Evolutionary conservation across 441 rosid species (phyloP).

Genomic region (Pelargonium exstipulatum): DNA sequence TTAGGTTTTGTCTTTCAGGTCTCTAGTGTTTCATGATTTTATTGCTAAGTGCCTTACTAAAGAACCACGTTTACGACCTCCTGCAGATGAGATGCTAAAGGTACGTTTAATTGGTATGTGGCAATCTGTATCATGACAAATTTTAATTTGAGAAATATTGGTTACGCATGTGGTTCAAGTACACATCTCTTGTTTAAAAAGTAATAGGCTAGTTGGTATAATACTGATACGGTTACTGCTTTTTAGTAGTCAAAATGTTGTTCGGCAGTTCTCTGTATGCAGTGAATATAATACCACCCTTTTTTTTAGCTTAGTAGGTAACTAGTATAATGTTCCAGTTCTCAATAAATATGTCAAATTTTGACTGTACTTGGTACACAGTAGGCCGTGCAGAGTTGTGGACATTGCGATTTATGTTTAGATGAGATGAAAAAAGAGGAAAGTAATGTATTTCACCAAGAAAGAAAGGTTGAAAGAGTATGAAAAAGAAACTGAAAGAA

Average conservation of each 20-base stretch:
- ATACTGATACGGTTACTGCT: not conserved
- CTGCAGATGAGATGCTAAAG: conserved; percentile 96
- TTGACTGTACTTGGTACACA: no score
- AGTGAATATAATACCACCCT: not conserved
- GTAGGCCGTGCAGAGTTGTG: no score
- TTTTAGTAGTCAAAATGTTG: not conserved
- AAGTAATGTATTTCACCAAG: no score
- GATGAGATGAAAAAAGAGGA: no score
- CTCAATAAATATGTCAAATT: no score
- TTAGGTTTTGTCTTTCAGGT: conserved; percentile 47
- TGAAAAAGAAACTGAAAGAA: no score
- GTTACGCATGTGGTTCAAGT: conserved; percentile 1
- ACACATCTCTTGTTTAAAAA: not conserved
- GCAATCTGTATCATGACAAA: conserved; percentile 9
- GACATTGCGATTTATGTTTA: no score
- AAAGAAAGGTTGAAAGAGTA: no score
- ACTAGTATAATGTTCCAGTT: no score
- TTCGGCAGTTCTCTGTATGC: not conserved
- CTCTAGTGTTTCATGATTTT: conserved; percentile 98
- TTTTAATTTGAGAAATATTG: not conserved
- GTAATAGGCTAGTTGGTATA: not conserved
- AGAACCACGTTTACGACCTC: conserved; percentile 92
- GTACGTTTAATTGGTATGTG: conserved; percentile 30
- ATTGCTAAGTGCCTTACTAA: conserved; percentile 95
- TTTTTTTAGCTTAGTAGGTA: no score